Evolutionary conservation across 345 rosid species (phyloP), one percentile per base, ranked within the genome.

Genomic region (Heritiera littoralis): DNA sequence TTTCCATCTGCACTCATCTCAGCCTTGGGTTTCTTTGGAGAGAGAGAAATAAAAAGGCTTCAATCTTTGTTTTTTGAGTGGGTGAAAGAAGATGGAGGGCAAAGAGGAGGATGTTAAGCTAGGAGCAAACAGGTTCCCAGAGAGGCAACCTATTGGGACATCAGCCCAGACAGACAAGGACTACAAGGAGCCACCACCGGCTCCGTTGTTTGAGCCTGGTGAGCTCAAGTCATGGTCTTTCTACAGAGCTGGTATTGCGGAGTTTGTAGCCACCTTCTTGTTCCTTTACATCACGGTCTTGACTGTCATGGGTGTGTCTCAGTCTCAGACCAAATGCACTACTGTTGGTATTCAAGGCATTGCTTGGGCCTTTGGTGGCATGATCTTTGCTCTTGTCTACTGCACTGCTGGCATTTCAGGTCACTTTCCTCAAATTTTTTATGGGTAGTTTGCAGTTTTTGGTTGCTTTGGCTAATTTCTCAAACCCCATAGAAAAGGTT

Each of bases 371-470:
- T 91, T 91, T 56, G 95, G 95, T 59, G 95, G 95, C 82, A 91
- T 90, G 93, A 91, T 91, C 87, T 91, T 91, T 66, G 90, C 92
- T 43, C 95, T 91, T 77, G 95, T 91, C 64, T 91, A 91, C 89
- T 89, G 90, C 80, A 91, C 95, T 74, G 92, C 95, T n/a, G 93
- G 95, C 58, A 89, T 91, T 78, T 91, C 95, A 70, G 93, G 95
- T 89, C 30, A 76, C 72, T 69, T 23, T 65, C 9, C 58, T 40
- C 5, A 9, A 40, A 6, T 6, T 14, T 40, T 51, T 56, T 20
- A 38, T 65, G 20, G 4, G 45, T 32, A 9, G 56, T 61, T 59
- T 17, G 46, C 18, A 12, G 13, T 28, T 48, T 48, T 28, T 2
- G 6, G 18, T 18, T 8, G 46, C 59, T 46, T 48, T 60, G 4